phyloP scores from a whole-genome alignment of 148 eudicot species.

The Nepenthes gracilis region DNA sequence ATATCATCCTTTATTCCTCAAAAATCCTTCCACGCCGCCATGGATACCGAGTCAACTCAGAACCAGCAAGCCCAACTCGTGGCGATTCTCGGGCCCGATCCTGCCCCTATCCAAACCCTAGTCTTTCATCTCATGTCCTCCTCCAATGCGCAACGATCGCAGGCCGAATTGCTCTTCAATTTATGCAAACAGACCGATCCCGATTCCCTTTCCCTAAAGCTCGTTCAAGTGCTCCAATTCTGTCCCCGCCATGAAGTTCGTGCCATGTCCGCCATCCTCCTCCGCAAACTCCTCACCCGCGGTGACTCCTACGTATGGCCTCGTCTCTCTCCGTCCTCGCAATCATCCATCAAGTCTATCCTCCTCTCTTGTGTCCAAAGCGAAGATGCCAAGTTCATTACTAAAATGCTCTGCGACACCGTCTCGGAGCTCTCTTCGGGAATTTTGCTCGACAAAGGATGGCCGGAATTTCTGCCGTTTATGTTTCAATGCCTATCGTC shows the following conservation, averaged over 20 bases:
- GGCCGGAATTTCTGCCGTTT: constrained; percentile 72
- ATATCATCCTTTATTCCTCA: too few species aligned
- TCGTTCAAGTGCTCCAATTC: constrained; percentile 39
- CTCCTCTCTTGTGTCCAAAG: constrained; percentile 40
- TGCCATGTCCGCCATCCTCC: constrained; percentile 65
- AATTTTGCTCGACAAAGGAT: constrained; percentile 48
- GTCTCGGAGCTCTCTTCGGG: constrained; percentile 68
- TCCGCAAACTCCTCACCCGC: constrained; percentile 57
- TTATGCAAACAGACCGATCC: constrained; percentile 55
- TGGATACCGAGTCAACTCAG: too few species aligned
- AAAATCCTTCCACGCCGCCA: too few species aligned
- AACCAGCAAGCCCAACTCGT: constrained; percentile 21
- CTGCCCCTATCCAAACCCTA: constrained; percentile 49
- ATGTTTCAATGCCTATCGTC: constrained; percentile 63
- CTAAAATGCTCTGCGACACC: constrained; percentile 66
- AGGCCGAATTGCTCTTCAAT: constrained; percentile 63
- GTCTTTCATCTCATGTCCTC: constrained; percentile 67
- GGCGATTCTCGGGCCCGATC: constrained; percentile 59
- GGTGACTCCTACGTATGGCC: constrained; percentile 50
- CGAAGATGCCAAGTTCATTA: constrained; percentile 42
- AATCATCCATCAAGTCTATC: constrained; percentile 38
- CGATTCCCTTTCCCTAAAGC: constrained; percentile 49
- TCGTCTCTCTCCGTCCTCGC: constrained; percentile 33
- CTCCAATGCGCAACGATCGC: constrained; percentile 66
- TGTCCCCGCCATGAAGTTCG: constrained; percentile 52